Evolutionary conservation across 805 yeast species (phyloP).

Genomic region (Aciculoconidium aculeatum): DNA sequence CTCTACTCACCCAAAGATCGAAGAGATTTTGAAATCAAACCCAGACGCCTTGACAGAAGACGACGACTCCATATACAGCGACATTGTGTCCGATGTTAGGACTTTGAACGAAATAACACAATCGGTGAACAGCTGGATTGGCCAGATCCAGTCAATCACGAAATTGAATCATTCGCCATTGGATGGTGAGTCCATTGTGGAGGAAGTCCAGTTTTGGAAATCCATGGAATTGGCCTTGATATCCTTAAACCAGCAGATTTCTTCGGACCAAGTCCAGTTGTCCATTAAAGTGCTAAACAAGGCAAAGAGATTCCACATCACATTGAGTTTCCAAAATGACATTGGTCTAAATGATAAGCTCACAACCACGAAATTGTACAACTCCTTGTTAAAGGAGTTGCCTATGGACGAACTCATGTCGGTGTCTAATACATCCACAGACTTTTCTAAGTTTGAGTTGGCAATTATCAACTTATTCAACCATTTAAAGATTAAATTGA

Average conservation of each 20-base stretch:
- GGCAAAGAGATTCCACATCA: slow-evolving; percentile 77
- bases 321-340: slow-evolving; percentile 66
- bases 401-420: slow-evolving; percentile 54
- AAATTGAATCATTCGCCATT: slow-evolving; percentile 45
- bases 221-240: slow-evolving; percentile 58
- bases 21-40: too few relatives aligned
- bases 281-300: slow-evolving; percentile 57
- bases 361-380: slow-evolving; percentile 47
- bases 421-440: slow-evolving; percentile 13
- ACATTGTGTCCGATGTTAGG: too few relatives aligned
- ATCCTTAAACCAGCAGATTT: slow-evolving; percentile 53
- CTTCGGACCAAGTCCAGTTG: slow-evolving; percentile 45
- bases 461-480: slow-evolving; percentile 46
- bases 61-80: slow-evolving; percentile 46
- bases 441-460: slow-evolving; percentile 37
- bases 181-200: slow-evolving; percentile 48
- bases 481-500: slow-evolving; percentile 56
- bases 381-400: slow-evolving; percentile 59
- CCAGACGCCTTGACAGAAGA: slow-evolving; percentile 3
- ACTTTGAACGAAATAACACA: slow-evolving; percentile 69
- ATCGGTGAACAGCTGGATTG: slow-evolving; percentile 70
- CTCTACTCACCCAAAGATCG: slow-evolving; percentile 48
- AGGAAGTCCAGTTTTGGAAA: slow-evolving; percentile 76
- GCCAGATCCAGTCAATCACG: slow-evolving; percentile 53
- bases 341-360: slow-evolving; percentile 58